A percentile compares a stretch with the other conserved stretches of the same genome.
phyloP scores from a whole-genome alignment of 345 rosid genomes.

The Gossypium longicalyx region DNA sequence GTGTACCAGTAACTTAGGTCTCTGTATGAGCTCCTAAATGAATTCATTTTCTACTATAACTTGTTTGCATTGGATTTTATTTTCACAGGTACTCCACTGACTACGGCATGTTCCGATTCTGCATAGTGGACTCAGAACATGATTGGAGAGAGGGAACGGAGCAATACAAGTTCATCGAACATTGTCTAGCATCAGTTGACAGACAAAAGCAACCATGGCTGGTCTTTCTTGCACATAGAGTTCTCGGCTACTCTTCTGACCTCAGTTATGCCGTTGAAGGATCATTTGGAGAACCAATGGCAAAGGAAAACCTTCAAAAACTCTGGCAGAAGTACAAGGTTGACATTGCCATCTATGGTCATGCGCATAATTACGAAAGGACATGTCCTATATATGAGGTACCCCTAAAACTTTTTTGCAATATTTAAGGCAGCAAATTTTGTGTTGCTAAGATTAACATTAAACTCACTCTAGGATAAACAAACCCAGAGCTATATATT shows the following conservation, averaged over 20 bases:
- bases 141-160: slow-evolving; percentile 81
- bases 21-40: neutral
- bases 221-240: slow-evolving; percentile 65
- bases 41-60: neutral
- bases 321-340: slow-evolving; percentile 83
- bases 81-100: slow-evolving; percentile 53
- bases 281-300: slow-evolving; percentile 66
- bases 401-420: neutral
- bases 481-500: too few species aligned
- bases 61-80: neutral
- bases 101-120: slow-evolving; percentile 78
- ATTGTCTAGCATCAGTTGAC: slow-evolving; percentile 60
- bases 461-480: too few species aligned
- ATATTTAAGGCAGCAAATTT: neutral
- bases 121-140: slow-evolving; percentile 67
- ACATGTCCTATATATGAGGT: slow-evolving; percentile 76
- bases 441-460: too few species aligned
- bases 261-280: slow-evolving; percentile 43
- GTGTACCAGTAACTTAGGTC: neutral
- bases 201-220: slow-evolving; percentile 73
- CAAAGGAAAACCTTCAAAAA: slow-evolving; percentile 58
- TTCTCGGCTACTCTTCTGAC: slow-evolving; percentile 61
- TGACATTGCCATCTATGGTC: slow-evolving; percentile 67
- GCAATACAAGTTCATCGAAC: slow-evolving; percentile 66
- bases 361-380: slow-evolving; percentile 72